These are phyloP conservation scores for Patellifolia procumbens DNA, from an alignment of 179 eudicot genomes.

Conservation along the genomic window DNA sequence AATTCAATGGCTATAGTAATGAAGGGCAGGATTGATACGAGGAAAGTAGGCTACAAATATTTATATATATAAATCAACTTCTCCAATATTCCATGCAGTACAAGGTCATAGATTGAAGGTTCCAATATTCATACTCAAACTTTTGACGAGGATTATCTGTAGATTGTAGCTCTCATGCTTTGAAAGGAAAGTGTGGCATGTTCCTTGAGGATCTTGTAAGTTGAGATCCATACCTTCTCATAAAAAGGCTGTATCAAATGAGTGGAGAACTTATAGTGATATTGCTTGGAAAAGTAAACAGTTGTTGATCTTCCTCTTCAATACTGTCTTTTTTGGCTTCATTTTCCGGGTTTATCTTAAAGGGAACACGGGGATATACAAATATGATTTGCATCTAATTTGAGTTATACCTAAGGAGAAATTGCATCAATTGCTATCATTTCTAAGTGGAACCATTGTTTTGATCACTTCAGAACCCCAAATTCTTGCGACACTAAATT, in stretches of 20 bases:
- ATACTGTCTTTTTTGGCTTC: neutral
- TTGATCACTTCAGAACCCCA: constrained; percentile 1
- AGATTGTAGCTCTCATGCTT: too few relatives aligned
- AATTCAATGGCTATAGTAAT: too few relatives aligned
- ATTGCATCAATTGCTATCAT: neutral
- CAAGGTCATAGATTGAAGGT: too few relatives aligned
- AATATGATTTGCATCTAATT: neutral
- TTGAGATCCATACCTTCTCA: neutral
- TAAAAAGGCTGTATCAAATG: neutral
- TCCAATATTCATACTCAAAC: too few relatives aligned
- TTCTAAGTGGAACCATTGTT: neutral
- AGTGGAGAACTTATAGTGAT: neutral
- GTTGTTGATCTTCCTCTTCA: neutral
- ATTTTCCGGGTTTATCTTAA: neutral
- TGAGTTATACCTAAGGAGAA: neutral
- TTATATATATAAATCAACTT: too few relatives aligned
- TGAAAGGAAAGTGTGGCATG: too few relatives aligned
- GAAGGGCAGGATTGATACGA: too few relatives aligned
- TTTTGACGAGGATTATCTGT: too few relatives aligned
- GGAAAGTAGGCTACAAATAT: too few relatives aligned
- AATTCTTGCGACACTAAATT: neutral
- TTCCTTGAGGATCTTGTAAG: neutral
- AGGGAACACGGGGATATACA: neutral
- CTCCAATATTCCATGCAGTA: too few relatives aligned
- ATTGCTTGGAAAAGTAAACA: neutral